phyloP scores from a whole-genome alignment of 306 rosid species.

The Quercus gilva region DNA sequence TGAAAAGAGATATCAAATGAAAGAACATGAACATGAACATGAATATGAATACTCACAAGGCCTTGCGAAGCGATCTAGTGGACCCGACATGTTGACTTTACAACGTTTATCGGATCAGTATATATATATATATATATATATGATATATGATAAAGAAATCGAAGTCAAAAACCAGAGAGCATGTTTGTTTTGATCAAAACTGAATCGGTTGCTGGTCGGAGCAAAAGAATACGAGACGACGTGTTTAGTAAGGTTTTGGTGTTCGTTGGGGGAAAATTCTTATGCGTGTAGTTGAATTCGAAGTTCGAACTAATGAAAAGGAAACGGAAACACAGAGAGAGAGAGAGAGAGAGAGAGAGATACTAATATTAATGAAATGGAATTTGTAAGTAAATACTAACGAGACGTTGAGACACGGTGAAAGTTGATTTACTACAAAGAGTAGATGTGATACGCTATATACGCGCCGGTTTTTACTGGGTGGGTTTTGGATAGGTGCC shows the following conservation, averaged over 20 bases:
- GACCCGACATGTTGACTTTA: conserved; percentile 62
- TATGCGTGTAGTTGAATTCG: no score
- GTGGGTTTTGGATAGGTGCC: not conserved
- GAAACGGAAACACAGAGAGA: no score
- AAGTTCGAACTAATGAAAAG: no score
- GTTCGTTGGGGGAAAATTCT: no score
- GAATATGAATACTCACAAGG: conserved; percentile 59
- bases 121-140: conserved; percentile 21
- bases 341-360: no score
- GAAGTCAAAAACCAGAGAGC: not conserved
- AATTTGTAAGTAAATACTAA: no score
- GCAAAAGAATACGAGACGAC: not conserved
- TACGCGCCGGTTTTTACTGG: not conserved
- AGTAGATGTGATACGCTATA: not conserved
- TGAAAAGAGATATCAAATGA: not conserved
- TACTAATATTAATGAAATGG: no score
- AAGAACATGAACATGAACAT: not conserved
- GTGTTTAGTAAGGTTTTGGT: not conserved
- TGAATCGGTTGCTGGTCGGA: not conserved
- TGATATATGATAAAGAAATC: not conserved
- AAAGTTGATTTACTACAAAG: not conserved
- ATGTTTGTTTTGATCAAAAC: not conserved
- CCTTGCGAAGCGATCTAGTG: conserved; percentile 79
- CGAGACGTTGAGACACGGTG: no score
- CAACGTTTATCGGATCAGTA: not conserved